Evolutionary conservation across 2,329 filamentous ascomycete species (phyloP).

Genomic region (Sphaerulina vaccinii): DNA sequence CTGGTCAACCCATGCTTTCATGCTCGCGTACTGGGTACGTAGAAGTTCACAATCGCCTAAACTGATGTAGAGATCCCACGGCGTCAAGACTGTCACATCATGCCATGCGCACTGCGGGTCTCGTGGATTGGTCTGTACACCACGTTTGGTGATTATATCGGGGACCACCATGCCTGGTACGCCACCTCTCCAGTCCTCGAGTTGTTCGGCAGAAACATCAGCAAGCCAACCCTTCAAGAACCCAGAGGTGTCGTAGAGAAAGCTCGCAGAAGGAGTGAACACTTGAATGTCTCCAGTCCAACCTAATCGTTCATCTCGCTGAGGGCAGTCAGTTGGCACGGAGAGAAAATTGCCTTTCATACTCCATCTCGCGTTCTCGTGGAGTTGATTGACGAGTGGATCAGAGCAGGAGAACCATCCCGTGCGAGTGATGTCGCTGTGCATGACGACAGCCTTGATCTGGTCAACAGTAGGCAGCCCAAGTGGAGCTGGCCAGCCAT

Average conservation of each 20-base stretch:
- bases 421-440: conserved; percentile 53
- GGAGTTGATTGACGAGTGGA: conserved; percentile 52
- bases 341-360: conserved; percentile 61
- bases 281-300: conserved; percentile 55
- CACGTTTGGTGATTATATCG: not conserved
- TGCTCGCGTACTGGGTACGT: conserved; percentile 38
- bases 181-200: conserved; percentile 3
- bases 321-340: conserved; percentile 59
- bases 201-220: conserved; percentile 46
- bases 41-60: conserved; percentile 40
- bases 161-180: not conserved
- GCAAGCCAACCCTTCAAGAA: conserved; percentile 53
- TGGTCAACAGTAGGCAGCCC: conserved; percentile 19
- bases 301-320: conserved; percentile 55
- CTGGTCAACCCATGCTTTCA: conserved; percentile 41
- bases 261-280: conserved; percentile 54
- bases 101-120: conserved; percentile 34
- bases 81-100: conserved; percentile 41
- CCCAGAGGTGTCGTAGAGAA: conserved; percentile 54
- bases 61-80: conserved; percentile 39
- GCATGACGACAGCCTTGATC: conserved; percentile 45
- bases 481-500: conserved; percentile 43
- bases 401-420: conserved; percentile 56
- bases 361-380: conserved; percentile 56
- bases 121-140: not conserved